phyloP scores from a whole-genome alignment of 495 filamentous ascomycete genomes.

The Sabuloglossum arenarium region DNA sequence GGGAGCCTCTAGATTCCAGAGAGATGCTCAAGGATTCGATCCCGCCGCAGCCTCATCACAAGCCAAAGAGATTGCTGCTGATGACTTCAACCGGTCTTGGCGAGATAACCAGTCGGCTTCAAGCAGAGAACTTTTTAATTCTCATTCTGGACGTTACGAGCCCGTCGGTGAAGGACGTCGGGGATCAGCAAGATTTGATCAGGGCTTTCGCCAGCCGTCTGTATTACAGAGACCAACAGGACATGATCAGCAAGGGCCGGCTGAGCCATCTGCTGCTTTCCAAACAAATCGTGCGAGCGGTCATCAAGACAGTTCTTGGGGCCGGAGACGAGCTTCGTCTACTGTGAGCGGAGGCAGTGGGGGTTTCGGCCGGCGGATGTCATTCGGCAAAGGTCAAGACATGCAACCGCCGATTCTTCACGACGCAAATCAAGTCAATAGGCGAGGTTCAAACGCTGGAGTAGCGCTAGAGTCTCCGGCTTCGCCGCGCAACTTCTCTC shows the following conservation, averaged over 20 bases:
- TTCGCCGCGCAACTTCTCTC: conserved; percentile 24
- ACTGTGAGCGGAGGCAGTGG: conserved; percentile 87
- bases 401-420: conserved; percentile 9
- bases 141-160: conserved; percentile 83
- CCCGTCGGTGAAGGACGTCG: conserved; percentile 60
- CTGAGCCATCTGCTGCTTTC: conserved; percentile 82
- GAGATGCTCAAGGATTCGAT: conserved; percentile 20
- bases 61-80: conserved; percentile 75
- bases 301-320: conserved; percentile 46
- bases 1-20: conserved; percentile 13
- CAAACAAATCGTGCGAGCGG: conserved; percentile 50
- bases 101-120: conserved; percentile 42
- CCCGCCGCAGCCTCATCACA: conserved; percentile 23
- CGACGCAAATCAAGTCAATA: conserved; percentile 14
- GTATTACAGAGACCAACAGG: conserved; percentile 52
- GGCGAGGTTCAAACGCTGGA: conserved; percentile 20
- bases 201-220: conserved; percentile 46
- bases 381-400: conserved; percentile 27
- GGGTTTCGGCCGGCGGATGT: conserved; percentile 36
- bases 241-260: conserved; percentile 41
- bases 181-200: conserved; percentile 44
- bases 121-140: conserved; percentile 73
- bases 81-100: conserved; percentile 82
- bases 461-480: conserved; percentile 23
- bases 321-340: conserved; percentile 66